Evolutionary conservation across 2,329 filamentous ascomycete genomes (phyloP), one percentile per base, ranked within the genome.

Genomic region (Alternaria brassicicola): DNA sequence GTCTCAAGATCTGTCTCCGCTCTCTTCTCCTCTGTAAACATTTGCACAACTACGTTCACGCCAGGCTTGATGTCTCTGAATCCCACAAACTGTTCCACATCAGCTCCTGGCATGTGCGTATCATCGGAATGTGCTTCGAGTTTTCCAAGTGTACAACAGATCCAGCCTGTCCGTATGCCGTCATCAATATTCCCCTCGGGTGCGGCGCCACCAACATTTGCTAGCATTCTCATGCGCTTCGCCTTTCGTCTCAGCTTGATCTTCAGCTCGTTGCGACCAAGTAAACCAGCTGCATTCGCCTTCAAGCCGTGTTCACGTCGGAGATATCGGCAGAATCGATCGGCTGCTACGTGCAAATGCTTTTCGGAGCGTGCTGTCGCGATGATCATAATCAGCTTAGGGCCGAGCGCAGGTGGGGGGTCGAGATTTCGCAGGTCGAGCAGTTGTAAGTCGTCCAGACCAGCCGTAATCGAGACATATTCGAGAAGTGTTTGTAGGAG

Each of bases 151-250:
- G 97, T 96, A 60, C 98, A 91, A 77, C 95, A 99, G 19, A 99
- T 90, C 95, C 95, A 99, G 9, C 93, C 93, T 1, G 94, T 97
- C 12, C 90, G 89, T 51, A 97, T 91, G 2, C 93, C 94, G 71
- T 97, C 92, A 67, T 97, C 93, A 1, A 84, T 80, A 46, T 84
- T 85, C 13, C 84, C 83, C 10, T 86, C 86, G 6, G 86, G 82
- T 17, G 69, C 61, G 1, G 65, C 56, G 3, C 70, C 83, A n/a
- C 88, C 87, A 0, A 87, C 86, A 58, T 86, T 90, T 13, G 91
- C 92, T 66, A 96, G 81, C 60, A 97, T 81, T 76, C 92, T 92
- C 30, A 92, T 90, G 67, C 90, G 89, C 75, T 92, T 91, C 7
- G 90, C 88, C 75, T 93, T 89, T 39, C 95, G 84, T 33, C 89